phyloP scores from a whole-genome alignment of 2,329 filamentous ascomycete genomes.

The Cladophialophora immunda region DNA sequence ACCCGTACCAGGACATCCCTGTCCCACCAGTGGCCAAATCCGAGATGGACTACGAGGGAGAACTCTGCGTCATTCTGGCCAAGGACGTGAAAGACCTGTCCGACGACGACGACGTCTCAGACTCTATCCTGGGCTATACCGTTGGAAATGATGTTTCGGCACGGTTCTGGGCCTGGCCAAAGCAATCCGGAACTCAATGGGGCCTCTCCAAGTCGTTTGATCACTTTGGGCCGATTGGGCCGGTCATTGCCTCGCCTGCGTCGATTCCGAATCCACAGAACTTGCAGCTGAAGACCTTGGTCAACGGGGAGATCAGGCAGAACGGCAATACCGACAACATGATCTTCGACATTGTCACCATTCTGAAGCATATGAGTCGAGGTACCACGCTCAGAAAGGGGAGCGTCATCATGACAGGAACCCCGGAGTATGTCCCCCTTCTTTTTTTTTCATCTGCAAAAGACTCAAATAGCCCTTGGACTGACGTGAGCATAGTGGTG shows the following conservation, averaged over 20 bases:
- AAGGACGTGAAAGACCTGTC: slow-evolving; percentile 44
- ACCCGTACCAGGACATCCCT: slow-evolving; percentile 4
- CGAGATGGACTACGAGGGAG: slow-evolving; percentile 51
- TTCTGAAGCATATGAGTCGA: slow-evolving; percentile 46
- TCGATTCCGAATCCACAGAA: slow-evolving; percentile 48
- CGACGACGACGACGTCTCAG: slow-evolving; percentile 44
- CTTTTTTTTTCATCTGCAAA: not conserved
- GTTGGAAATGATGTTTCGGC: slow-evolving; percentile 51
- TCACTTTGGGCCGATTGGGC: slow-evolving; percentile 54
- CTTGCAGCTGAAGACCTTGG: slow-evolving; percentile 44
- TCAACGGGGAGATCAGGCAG: slow-evolving; percentile 49
- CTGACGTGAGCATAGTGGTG: not conserved
- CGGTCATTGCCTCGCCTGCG: slow-evolving; percentile 46
- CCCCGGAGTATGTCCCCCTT: slow-evolving; percentile 37
- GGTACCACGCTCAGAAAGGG: slow-evolving; percentile 49
- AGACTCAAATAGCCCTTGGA: not conserved
- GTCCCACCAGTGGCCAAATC: not conserved
- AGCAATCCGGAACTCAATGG: slow-evolving; percentile 45
- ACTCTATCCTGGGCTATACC: slow-evolving; percentile 51
- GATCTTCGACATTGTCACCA: slow-evolving; percentile 48
- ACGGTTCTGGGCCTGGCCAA: slow-evolving; percentile 48
- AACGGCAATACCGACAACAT: slow-evolving; percentile 47
- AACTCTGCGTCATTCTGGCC: slow-evolving; percentile 47
- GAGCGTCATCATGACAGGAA: slow-evolving; percentile 52
- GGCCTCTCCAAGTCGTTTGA: slow-evolving; percentile 50